Percentiles rank a stretch among this genome's conserved stretches.
These are phyloP conservation scores for Solanum virginianum DNA, from an alignment of 257 asterid species.

Conservation along the genomic window DNA sequence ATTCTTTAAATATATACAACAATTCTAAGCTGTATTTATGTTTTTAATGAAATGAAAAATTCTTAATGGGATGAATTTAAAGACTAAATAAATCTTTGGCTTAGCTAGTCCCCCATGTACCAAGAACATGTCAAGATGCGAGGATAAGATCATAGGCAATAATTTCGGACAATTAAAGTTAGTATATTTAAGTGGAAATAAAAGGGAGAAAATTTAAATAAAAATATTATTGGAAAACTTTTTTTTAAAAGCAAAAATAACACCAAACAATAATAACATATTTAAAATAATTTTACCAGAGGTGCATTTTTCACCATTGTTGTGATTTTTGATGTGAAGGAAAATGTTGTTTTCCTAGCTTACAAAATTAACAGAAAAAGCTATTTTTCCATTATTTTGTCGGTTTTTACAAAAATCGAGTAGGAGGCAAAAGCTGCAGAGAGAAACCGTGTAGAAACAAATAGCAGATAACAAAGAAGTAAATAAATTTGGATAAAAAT, in stretches of 20 bases:
- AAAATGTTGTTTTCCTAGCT: constrained; percentile 3
- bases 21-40: not conserved
- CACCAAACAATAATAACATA: too few relatives aligned
- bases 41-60: not conserved
- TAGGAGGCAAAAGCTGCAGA: constrained; percentile 80
- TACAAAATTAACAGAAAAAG: constrained; percentile 5
- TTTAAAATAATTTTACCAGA: too few relatives aligned
- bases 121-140: not conserved
- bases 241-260: not conserved
- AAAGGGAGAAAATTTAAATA: not conserved
- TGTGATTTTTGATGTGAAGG: not conserved
- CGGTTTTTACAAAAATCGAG: constrained; percentile 20
- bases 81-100: constrained; percentile 10
- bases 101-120: not conserved
- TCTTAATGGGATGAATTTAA: not conserved
- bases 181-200: not conserved
- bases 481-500: not conserved
- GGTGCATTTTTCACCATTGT: not conserved
- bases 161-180: not conserved
- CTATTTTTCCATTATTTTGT: constrained; percentile 18
- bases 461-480: constrained; percentile 2
- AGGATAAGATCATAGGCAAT: not conserved
- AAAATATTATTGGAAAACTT: too few relatives aligned
- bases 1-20: not conserved
- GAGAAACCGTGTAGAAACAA: constrained; percentile 36